Conservation (phyloP, 352 stramenopile species). For the Globisporangium alternatum region DNA sequence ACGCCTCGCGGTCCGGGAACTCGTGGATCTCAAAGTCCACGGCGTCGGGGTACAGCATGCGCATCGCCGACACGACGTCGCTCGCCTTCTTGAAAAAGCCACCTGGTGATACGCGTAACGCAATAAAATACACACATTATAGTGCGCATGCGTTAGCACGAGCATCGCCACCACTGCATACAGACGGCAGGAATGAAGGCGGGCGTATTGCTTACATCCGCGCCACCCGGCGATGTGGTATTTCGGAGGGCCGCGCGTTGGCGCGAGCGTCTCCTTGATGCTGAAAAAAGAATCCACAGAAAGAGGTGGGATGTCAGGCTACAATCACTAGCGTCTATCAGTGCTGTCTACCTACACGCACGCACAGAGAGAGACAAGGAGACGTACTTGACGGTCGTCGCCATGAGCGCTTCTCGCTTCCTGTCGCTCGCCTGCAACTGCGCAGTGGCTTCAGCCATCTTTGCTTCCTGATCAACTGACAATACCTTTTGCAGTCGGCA, state of each 20-base stretch:
- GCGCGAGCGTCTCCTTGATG: slow-evolving; percentile 37
- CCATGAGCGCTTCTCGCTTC: slow-evolving; percentile 39
- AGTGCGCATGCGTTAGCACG: not conserved
- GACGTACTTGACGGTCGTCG: slow-evolving; percentile 51
- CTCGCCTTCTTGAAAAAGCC: slow-evolving; percentile 54
- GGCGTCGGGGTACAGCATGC: slow-evolving; percentile 54
- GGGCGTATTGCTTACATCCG: slow-evolving; percentile 29
- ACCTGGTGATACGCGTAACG: slow-evolving; percentile 18
- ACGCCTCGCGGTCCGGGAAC: slow-evolving; percentile 59
- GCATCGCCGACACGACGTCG: slow-evolving; percentile 63
- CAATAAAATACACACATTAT: not conserved
- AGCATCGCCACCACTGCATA: not conserved
- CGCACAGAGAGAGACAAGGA: not conserved
- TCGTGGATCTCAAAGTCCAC: slow-evolving; percentile 41
- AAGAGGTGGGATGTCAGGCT: not conserved
- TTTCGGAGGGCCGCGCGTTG: slow-evolving; percentile 25
- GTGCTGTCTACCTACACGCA: not conserved
- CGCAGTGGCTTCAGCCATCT: not conserved
- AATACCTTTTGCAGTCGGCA: too few species aligned
- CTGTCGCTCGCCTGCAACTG: slow-evolving; percentile 15
- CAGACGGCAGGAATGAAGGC: not conserved
- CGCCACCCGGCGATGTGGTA: slow-evolving; percentile 77
- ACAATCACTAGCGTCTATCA: not conserved
- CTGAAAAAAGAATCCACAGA: slow-evolving; percentile 19
- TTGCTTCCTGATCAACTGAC: not conserved